Evolutionary conservation across 2,329 filamentous ascomycete genomes (phyloP), one percentile per base, ranked within the genome.

Genomic region (Aspergillus fructus): DNA sequence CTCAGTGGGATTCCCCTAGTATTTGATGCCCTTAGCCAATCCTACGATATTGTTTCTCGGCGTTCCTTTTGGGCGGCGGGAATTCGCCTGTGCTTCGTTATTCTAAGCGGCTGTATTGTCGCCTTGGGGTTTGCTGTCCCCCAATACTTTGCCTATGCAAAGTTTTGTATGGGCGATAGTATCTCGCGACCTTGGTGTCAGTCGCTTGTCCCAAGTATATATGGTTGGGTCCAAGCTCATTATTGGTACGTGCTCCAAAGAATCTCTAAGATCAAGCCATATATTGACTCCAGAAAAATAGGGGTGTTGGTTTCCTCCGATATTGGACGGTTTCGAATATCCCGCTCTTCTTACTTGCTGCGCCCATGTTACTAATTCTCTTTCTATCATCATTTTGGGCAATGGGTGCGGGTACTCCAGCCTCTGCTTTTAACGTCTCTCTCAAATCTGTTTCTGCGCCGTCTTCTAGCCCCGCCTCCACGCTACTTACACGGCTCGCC

Each of bases 321-420:
- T 99, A 99, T 78, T 99, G 94, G 94, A 96, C 87, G 0, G 62
- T 88, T 0, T 85, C 88, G 5, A 97, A 99, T 69, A 70, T 94
- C 9, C 94, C 94, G 0, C 82, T 99, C 2, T 99, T 99, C 74
- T 67, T 93, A 21, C 82, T 99, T 11, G 93, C 93, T 1, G 75
- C 84, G 0, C 94, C 94, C 1, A 89, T 93, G 80, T 78, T 96
- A 50, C 77, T 78, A 37, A 71, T 96, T 8, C 75, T 96, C 61
- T 71, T 85, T 34, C 76, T 73, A 43, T 96, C 92, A 17, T 83
- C 85, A 7, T 56, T 73, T 45, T 79, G 76, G 75, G 74, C 68
- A 68, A 63, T 80, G 76, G 61, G 62, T 27, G 60, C 60, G 37
- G 37, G 27, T 21, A n/a, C 51, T 21, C 34, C 53, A 9, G 56